phyloP scores from a whole-genome alignment of 2,329 filamentous ascomycete species.

The Fusarium sp. region DNA sequence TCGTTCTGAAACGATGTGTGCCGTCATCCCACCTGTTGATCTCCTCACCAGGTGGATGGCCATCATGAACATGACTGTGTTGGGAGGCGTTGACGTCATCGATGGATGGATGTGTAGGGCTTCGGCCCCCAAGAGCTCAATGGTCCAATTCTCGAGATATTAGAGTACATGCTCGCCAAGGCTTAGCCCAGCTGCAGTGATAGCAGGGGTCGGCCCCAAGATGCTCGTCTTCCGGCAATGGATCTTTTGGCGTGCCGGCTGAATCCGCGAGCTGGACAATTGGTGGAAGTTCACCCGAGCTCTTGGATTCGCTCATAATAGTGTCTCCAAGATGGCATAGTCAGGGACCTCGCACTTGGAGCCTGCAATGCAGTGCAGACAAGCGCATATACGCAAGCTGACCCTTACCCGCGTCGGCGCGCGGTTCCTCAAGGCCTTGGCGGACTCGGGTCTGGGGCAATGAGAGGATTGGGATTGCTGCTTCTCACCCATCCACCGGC shows the following conservation, averaged over 20 bases:
- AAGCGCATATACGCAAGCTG: slow-evolving; percentile 16
- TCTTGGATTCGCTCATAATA: not conserved
- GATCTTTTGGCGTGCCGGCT: not conserved
- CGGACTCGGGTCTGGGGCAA: slow-evolving; percentile 12
- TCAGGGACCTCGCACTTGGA: slow-evolving; percentile 22
- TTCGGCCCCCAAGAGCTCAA: not conserved
- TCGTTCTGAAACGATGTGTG: slow-evolving; percentile 21
- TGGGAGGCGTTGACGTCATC: slow-evolving; percentile 41
- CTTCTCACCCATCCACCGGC: slow-evolving; percentile 5
- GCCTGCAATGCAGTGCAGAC: slow-evolving; percentile 10
- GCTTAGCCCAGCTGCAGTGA: not conserved
- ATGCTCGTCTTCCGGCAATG: not conserved
- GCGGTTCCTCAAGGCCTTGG: slow-evolving; percentile 14
- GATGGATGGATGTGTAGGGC: not conserved
- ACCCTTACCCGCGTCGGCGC: slow-evolving; percentile 21
- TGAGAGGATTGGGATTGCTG: not conserved
- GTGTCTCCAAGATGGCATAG: slow-evolving; percentile 3
- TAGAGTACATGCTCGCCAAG: slow-evolving; percentile 1
- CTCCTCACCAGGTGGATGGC: slow-evolving; percentile 12
- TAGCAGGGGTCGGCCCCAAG: not conserved
- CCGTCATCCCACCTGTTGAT: slow-evolving; percentile 28
- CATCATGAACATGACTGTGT: slow-evolving; percentile 27
- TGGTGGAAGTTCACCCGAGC: slow-evolving; percentile 30
- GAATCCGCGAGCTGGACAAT: slow-evolving; percentile 6
- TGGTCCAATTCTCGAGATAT: not conserved